Percentiles rank a stretch among this genome's conserved stretches.
phyloP scores from a whole-genome alignment of 345 rosid genomes.

The Heritiera fomes region DNA sequence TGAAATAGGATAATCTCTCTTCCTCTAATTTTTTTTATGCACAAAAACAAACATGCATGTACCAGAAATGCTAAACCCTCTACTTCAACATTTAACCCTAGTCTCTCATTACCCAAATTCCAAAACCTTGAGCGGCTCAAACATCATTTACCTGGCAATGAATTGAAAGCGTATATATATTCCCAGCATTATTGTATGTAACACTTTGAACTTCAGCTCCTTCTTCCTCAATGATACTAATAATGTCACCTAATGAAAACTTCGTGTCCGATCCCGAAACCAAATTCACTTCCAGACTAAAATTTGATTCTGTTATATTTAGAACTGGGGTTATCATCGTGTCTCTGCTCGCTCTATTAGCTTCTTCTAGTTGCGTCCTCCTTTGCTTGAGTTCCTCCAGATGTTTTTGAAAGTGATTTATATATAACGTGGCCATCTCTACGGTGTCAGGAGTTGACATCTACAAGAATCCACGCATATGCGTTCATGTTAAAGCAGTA shows the following conservation, averaged over 20 bases:
- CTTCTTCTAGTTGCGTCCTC: background rate
- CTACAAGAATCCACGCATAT: background rate
- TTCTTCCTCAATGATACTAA: constrained; percentile 31
- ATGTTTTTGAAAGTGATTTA: background rate
- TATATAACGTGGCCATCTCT: background rate
- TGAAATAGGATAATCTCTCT: too few relatives aligned
- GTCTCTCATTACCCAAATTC: too few relatives aligned
- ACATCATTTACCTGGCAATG: background rate
- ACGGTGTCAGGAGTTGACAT: background rate
- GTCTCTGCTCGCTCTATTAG: background rate
- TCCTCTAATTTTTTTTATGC: too few relatives aligned
- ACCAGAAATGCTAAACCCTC: too few relatives aligned
- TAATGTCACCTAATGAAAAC: constrained; percentile 26
- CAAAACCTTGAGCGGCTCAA: too few relatives aligned
- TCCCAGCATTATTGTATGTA: constrained; percentile 12
- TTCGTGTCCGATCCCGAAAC: constrained; percentile 19
- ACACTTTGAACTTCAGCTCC: constrained; percentile 31
- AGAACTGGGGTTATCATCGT: constrained; percentile 15
- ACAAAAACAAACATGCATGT: too few relatives aligned
- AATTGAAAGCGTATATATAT: background rate
- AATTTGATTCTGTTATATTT: constrained; percentile 20
- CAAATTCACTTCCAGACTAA: constrained; percentile 26
- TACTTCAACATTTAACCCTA: too few relatives aligned
- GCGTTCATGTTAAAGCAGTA: background rate
- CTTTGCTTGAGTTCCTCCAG: background rate